Evolutionary conservation across 345 rosid species (phyloP), one percentile per base, ranked within the genome.

Genomic region (Atalantia buxifolia): DNA sequence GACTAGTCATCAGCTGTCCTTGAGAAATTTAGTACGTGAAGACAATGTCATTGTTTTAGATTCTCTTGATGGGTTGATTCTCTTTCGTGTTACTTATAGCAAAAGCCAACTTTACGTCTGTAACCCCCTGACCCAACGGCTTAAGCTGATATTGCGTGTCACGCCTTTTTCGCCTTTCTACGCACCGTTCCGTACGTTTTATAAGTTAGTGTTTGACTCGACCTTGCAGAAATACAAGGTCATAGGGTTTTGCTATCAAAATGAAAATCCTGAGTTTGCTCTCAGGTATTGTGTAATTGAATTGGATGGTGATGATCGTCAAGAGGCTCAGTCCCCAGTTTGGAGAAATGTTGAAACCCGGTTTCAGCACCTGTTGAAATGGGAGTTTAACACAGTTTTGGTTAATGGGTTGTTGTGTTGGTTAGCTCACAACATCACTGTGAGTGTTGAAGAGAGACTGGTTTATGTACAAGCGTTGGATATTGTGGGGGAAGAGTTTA

Each of bases 51-150:
- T 10, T 12, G 22, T 25, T 25, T 14, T 40, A 42, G 56, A 69
- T 69, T 69, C 72, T 69, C 31, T 25, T 69, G 53, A n/a, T 69
- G 72, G 72, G 30, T 40, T 42, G 19, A 40, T 66, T 66, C 70
- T 66, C 12, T 66, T 35, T 9, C 1, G 16, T 22, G 27, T 66
- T 36, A 13, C 70, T 0, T 66, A 24, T 9, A 33, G 2, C 12
- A 24, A 28, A 25, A 12, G 25, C 56, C 24, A 42, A 42, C 53
- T 69, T 13, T 24, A 69, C 45, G 56, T 69, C 25, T 69, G 72
- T 13, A 69, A 42, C 35, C 72, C 72, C 5, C 13, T 69, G 56
- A 69, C 22, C 19, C 30, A 69, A 25, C 42, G 14, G 72, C 33
- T 69, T 69, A 40, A 69, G 55, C 21, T 69, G 28, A 5, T 68